Percentiles rank a stretch among this genome's conserved stretches.
Conservation (phyloP, 2,329 filamentous ascomycete genomes). For the Didymella pinodella region DNA sequence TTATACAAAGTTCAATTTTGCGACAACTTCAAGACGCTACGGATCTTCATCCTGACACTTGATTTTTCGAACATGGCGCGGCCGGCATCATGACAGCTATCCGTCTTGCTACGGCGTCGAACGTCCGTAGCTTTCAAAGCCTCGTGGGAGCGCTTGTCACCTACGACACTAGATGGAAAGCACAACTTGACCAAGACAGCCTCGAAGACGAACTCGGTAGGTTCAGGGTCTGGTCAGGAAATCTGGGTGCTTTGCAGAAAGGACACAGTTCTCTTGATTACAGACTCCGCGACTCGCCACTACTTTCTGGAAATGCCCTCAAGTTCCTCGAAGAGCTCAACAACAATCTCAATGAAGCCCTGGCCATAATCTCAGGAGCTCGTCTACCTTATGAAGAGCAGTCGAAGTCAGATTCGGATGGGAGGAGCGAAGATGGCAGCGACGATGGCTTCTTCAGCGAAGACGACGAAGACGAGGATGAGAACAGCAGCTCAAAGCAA, state of each 20-base stretch:
- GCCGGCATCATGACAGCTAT: slow-evolving; percentile 32
- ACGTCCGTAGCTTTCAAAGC: slow-evolving; percentile 41
- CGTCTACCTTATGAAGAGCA: slow-evolving; percentile 49
- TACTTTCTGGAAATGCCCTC: slow-evolving; percentile 44
- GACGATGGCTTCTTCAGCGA: slow-evolving; percentile 40
- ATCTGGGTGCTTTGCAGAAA: slow-evolving; percentile 48
- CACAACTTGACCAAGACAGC: slow-evolving; percentile 37
- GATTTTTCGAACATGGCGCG: slow-evolving; percentile 22
- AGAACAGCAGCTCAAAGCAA: slow-evolving; percentile 31
- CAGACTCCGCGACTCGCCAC: slow-evolving; percentile 47
- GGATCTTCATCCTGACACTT: slow-evolving; percentile 6
- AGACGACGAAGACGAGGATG: slow-evolving; percentile 42
- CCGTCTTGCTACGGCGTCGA: slow-evolving; percentile 41
- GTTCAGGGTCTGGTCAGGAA: slow-evolving; percentile 49
- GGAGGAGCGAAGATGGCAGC: slow-evolving; percentile 25
- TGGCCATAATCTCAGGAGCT: slow-evolving; percentile 37
- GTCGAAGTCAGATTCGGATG: slow-evolving; percentile 7
- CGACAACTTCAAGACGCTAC: slow-evolving; percentile 8
- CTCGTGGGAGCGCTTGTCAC: slow-evolving; percentile 32
- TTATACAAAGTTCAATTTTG: neutral
- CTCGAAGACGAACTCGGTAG: slow-evolving; percentile 50
- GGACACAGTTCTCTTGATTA: slow-evolving; percentile 50
- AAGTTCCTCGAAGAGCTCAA: slow-evolving; percentile 46
- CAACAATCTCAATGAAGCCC: slow-evolving; percentile 40
- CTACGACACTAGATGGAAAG: slow-evolving; percentile 22